Base-by-base conservation (phyloP, 768 basidiomycete species). In the Collybia sordida region DNA sequence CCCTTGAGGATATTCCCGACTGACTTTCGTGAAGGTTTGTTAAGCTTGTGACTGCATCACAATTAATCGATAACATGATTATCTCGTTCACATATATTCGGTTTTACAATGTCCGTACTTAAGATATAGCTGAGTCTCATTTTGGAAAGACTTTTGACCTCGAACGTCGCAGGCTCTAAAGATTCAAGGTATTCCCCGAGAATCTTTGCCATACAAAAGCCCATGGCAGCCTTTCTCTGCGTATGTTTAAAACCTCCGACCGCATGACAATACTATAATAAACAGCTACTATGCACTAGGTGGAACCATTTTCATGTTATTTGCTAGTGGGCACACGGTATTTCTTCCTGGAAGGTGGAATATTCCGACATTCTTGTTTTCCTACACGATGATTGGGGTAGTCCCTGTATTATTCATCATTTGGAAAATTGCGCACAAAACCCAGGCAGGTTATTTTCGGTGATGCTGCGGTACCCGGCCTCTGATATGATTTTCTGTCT, bases 181-280 rank as follows among this genome's bases (percentile, higher is more conserved):
- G 59, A 66, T 51, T 7, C 79, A 79, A 57, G 71, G 72, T 0
- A 74, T 80, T 15, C 60, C 71, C 17, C 67, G 79, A 25, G 72
- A 75, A 22, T 59, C 62, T 1, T 54, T 80, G 34, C 79, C 79
- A 0, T 70, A 77, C 51, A 72, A 67, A 56, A 69, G 69, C 36
- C 68, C 66, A 57, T 79, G 73, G 75, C 79, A 80, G 50, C 79
- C 79, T 4, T 79, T 78, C 55, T 75, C 72, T 65, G 77, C 66
- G 75, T 73, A 56, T 40, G 71, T 45, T 19, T 3, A 40, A n/a
- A 14, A 2, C 34, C 18, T 39, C 17, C 15, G 15, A 6, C n/a
- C n/a, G n/a, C 19, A 18, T 35, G 14, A 45, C 19, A 18, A 25
- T 31, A 15, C 4, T 14, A n/a, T n/a, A n/a, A n/a, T n/a, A 40